Conservation (phyloP, 2,329 filamentous ascomycete genomes). For the Madurella fahalii region DNA sequence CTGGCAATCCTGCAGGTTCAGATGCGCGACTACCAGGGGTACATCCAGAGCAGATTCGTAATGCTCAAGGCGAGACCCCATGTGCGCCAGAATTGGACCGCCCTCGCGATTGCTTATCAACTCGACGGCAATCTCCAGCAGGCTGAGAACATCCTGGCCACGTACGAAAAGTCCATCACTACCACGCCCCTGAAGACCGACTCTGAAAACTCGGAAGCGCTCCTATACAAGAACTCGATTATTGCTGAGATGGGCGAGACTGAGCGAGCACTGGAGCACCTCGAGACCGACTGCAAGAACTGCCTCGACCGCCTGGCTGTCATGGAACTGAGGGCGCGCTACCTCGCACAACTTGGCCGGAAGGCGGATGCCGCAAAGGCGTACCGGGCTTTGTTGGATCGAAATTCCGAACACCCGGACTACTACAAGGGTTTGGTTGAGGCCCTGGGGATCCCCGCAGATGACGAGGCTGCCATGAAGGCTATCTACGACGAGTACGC, state of each 20-base stretch:
- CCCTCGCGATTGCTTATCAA: constrained; percentile 90
- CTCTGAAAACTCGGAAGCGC: constrained; percentile 88
- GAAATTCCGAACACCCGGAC: constrained; percentile 80
- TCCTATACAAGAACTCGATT: constrained; percentile 91
- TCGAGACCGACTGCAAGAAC: constrained; percentile 71
- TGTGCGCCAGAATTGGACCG: constrained; percentile 92
- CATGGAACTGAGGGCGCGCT: constrained; percentile 81
- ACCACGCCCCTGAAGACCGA: constrained; percentile 70
- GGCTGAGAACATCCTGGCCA: constrained; percentile 86
- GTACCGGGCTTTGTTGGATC: constrained; percentile 74
- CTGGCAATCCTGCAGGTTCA: constrained; percentile 90
- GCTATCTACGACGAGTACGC: constrained; percentile 78
- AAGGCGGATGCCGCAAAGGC: constrained; percentile 78
- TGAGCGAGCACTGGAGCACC: constrained; percentile 78
- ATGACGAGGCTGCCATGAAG: constrained; percentile 58
- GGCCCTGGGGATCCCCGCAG: constrained; percentile 56
- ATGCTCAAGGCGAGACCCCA: constrained; percentile 85
- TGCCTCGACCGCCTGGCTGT: constrained; percentile 81
- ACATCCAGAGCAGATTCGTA: constrained; percentile 79
- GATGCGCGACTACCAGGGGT: constrained; percentile 92
- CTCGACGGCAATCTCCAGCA: constrained; percentile 78
- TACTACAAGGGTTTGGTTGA: constrained; percentile 80
- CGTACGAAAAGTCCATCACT: constrained; percentile 92
- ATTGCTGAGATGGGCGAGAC: constrained; percentile 87
- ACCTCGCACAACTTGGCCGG: constrained; percentile 70